Evolutionary conservation across 2,329 filamentous ascomycete genomes (phyloP), one percentile per base, ranked within the genome.

Genomic region (Zymoseptoria ardabiliae): DNA sequence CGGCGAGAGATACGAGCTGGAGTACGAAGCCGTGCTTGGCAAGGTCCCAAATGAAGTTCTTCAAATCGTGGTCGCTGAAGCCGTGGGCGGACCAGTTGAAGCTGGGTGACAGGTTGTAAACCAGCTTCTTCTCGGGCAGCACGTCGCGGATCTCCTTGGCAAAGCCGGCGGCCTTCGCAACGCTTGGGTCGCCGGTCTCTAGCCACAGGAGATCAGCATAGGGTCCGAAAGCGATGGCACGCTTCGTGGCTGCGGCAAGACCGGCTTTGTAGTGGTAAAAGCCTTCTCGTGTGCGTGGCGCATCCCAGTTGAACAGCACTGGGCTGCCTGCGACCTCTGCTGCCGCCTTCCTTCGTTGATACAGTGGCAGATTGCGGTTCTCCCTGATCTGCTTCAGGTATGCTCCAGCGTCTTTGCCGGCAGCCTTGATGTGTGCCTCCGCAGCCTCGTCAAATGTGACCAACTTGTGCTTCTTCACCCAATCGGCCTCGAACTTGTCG

Each of bases 21-120:
- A 87, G 75, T 22, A 85, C 80, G 65, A 86, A 87, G 61, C 93
- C 93, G 69, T 97, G 89, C 72, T 87, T 85, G 8, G 92, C 94
- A 65, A 99, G 85, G 73, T 97, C 93, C 93, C 93, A 97, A 68
- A 99, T 89, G 74, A 99, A 99, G 5, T 85, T 91, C 77, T 89
- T 91, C 58, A 99, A 82, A 5, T 88, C 87, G 62, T 85, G 86
- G 64, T 91, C 85, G 2, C 84, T 87, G 76, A 97, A 99, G 28
- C 93, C 94, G 72, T 97, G 92, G 10, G 86, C 86, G 85, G 95
- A 94, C 94, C 94, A 99, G 81, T 99, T 97, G 82, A 99, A 99
- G 8, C 90, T 96, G 0, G 94, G 94, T 4, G 88, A 92, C 1
- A 99, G 83, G 77, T 99, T 99, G 79, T 99, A 99, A 0, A 97